phyloP scores from a whole-genome alignment of 2,329 filamentous ascomycete species.

The Aspergillus sp. region DNA sequence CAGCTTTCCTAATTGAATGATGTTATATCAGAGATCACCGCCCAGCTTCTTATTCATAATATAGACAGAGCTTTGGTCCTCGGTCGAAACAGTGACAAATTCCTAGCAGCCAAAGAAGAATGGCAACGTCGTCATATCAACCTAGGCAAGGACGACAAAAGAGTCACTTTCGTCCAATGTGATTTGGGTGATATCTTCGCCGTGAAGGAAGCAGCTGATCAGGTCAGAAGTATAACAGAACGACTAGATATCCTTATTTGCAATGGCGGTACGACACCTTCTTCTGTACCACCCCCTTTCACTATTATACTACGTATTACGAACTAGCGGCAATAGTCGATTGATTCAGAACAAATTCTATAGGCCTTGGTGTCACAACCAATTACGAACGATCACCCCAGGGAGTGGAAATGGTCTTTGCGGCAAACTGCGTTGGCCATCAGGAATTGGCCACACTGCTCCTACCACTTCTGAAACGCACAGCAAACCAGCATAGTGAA shows the following conservation, averaged over 20 bases:
- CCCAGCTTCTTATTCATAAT: slow-evolving; percentile 32
- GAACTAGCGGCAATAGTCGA: too few relatives aligned
- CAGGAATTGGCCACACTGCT: neutral
- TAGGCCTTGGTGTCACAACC: neutral
- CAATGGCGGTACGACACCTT: neutral
- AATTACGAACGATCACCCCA: neutral
- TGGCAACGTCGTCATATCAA: slow-evolving; percentile 25
- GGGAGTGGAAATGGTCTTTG: neutral
- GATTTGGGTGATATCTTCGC: slow-evolving; percentile 24
- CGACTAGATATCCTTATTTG: neutral
- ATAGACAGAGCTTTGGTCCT: slow-evolving; percentile 34
- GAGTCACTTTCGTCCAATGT: slow-evolving; percentile 30
- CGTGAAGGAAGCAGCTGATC: neutral
- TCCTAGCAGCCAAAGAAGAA: slow-evolving; percentile 23
- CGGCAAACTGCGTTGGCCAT: neutral
- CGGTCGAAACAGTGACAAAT: slow-evolving; percentile 29
- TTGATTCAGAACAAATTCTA: neutral
- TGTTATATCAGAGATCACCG: slow-evolving; percentile 27
- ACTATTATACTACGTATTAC: too few relatives aligned
- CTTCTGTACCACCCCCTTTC: neutral
- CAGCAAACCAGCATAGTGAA: neutral
- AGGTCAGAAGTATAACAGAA: neutral
- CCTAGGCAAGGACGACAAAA: slow-evolving; percentile 19
- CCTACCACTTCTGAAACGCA: neutral
- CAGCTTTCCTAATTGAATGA: slow-evolving; percentile 13